Percentiles rank a stretch among this genome's conserved stretches.
Conservation (phyloP, 805 yeast genomes). For the Nakazawaea holstii region DNA sequence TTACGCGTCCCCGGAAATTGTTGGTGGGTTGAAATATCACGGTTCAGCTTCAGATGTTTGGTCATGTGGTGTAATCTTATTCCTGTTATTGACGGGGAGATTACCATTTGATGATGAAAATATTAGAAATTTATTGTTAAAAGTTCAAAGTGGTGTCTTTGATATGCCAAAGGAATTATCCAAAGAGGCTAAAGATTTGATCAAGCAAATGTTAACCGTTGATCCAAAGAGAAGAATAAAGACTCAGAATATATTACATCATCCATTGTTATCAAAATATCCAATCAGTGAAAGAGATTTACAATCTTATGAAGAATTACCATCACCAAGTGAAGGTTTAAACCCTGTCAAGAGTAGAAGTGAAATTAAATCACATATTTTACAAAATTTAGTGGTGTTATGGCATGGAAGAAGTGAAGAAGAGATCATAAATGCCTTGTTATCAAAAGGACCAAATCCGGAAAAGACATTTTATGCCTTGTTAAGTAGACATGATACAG, state of each 20-base stretch:
- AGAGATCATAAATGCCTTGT: conserved; percentile 23
- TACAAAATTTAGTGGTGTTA: conserved; percentile 48
- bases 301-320: conserved; percentile 34
- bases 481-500: conserved; percentile 29
- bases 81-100: conserved; percentile 75
- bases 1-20: conserved; percentile 86
- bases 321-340: conserved; percentile 50
- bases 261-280: conserved; percentile 49
- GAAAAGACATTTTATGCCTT: conserved; percentile 34
- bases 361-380: conserved; percentile 47
- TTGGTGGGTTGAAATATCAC: conserved; percentile 70
- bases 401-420: conserved; percentile 50
- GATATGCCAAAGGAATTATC: conserved; percentile 66
- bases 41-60: conserved; percentile 85
- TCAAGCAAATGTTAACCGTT: conserved; percentile 59
- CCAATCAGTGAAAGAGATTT: conserved; percentile 42
- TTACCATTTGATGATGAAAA: conserved; percentile 82
- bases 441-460: conserved; percentile 24
- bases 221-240: conserved; percentile 68
- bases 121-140: conserved; percentile 61
- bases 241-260: conserved; percentile 58
- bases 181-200: conserved; percentile 61
- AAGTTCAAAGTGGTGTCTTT: conserved; percentile 72
- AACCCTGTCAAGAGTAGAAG: conserved; percentile 41
- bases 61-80: conserved; percentile 83